A percentile compares a stretch with the other conserved stretches of the same genome.
Evolutionary conservation across 192 early-diverging fungal genomes (phyloP).

Genomic region (Coemansia sp.): DNA sequence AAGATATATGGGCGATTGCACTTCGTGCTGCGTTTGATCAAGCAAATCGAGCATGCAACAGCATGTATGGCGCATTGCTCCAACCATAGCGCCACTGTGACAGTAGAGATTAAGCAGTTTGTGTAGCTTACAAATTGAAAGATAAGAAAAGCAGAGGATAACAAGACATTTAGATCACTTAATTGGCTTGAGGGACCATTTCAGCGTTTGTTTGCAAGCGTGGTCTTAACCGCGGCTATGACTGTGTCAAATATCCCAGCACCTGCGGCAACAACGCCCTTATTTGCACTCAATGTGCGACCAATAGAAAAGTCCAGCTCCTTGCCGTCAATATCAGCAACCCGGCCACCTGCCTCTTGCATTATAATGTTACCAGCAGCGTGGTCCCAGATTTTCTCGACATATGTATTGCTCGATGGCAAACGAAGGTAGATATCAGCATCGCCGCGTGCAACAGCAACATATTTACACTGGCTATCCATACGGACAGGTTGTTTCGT

Average conservation of each 20-base stretch:
- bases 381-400: conserved; percentile 99
- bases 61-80: conserved; percentile 32
- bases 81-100: neutral
- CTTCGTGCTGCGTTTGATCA: conserved; percentile 1
- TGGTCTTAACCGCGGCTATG: conserved; percentile 70
- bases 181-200: neutral
- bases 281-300: conserved; percentile 78
- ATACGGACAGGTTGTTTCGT: conserved; percentile 78
- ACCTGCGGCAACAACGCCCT: conserved; percentile 83
- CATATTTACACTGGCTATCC: conserved; percentile 99
- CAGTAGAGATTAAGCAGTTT: neutral
- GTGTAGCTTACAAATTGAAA: conserved; percentile 5
- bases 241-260: conserved; percentile 74
- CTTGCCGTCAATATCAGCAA: conserved; percentile 80
- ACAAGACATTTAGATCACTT: neutral
- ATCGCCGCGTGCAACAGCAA: conserved; percentile 85
- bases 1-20: conserved; percentile 19
- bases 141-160: conserved; percentile 2
- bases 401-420: conserved; percentile 75
- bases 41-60: conserved; percentile 16
- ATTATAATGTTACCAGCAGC: conserved; percentile 88
- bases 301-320: conserved; percentile 89
- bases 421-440: conserved; percentile 91
- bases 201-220: conserved; percentile 21
- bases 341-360: conserved; percentile 88